Conservation (phyloP, 2,329 filamentous ascomycete species). For the Ophiostoma sp. region DNA sequence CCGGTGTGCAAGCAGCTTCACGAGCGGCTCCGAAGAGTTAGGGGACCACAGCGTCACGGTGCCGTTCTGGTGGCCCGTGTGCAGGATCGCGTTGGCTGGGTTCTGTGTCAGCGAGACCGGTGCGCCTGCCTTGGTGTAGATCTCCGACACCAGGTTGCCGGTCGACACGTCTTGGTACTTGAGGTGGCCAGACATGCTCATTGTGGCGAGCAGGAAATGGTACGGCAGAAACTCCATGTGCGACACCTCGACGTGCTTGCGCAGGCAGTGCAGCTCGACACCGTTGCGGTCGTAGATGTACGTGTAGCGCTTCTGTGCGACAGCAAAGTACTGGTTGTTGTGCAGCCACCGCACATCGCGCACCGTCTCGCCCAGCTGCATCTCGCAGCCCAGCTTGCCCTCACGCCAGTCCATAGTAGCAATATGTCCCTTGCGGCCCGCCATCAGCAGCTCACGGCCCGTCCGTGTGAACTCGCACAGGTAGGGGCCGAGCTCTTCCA, state of each 20-base stretch:
- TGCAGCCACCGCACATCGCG: conserved; percentile 88
- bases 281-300: conserved; percentile 94
- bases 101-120: conserved; percentile 84
- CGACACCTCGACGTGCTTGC: conserved; percentile 83
- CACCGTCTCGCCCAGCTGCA: conserved; percentile 80
- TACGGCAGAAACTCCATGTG: conserved; percentile 96
- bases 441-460: conserved; percentile 77
- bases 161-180: conserved; percentile 96
- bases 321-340: conserved; percentile 90
- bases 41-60: conserved; percentile 94
- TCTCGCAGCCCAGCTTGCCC: conserved; percentile 83
- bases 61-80: conserved; percentile 91
- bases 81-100: conserved; percentile 83
- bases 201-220: conserved; percentile 85
- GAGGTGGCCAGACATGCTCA: conserved; percentile 74
- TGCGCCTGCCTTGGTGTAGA: conserved; percentile 76
- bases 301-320: conserved; percentile 91
- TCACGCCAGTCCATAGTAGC: conserved; percentile 95
- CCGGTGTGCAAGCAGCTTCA: conserved; percentile 83
- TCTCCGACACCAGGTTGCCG: conserved; percentile 78
- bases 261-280: conserved; percentile 85
- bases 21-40: conserved; percentile 76
- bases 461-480: conserved; percentile 84
- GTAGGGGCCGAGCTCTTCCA: conserved; percentile 81
- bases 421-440: conserved; percentile 87